phyloP scores from a whole-genome alignment of 2,329 filamentous ascomycete genomes.

The Diaporthe humulicola region DNA sequence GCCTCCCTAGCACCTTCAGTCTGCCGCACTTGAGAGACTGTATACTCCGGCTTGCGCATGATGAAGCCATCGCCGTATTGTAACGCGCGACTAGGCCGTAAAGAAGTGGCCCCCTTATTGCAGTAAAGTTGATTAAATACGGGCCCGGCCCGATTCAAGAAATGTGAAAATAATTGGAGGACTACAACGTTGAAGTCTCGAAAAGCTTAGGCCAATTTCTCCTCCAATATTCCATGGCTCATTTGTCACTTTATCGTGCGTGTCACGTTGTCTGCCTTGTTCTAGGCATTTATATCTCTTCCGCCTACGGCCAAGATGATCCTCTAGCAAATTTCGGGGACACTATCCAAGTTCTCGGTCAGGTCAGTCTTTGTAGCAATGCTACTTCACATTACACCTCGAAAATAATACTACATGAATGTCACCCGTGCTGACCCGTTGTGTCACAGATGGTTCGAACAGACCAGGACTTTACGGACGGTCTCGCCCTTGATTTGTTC shows the following conservation, averaged over 20 bases:
- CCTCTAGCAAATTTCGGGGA: conserved; percentile 8
- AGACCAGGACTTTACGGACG: conserved; percentile 13
- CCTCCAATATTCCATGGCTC: not conserved
- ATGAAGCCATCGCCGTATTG: conserved; percentile 14
- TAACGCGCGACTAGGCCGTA: not conserved
- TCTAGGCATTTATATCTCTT: not conserved
- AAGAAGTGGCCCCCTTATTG: not conserved
- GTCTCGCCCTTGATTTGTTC: conserved; percentile 11
- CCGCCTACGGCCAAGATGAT: not conserved
- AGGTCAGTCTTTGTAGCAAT: not conserved
- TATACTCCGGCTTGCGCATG: too few species aligned
- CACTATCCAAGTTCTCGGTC: conserved; percentile 9
- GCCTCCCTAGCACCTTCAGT: not conserved
- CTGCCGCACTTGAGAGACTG: not conserved
- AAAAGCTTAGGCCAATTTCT: too few species aligned
- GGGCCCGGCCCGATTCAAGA: not conserved
- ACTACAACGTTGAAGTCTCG: too few species aligned
- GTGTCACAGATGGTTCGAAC: not conserved
- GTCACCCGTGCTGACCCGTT: not conserved
- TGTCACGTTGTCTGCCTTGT: not conserved
- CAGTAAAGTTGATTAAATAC: not conserved
- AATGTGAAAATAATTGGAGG: not conserved
- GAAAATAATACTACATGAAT: not conserved
- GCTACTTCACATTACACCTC: not conserved
- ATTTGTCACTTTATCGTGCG: too few species aligned